Evolutionary conservation across 2,329 filamentous ascomycete genomes (phyloP), one percentile per base, ranked within the genome.

Genomic region (Moelleriella libera): DNA sequence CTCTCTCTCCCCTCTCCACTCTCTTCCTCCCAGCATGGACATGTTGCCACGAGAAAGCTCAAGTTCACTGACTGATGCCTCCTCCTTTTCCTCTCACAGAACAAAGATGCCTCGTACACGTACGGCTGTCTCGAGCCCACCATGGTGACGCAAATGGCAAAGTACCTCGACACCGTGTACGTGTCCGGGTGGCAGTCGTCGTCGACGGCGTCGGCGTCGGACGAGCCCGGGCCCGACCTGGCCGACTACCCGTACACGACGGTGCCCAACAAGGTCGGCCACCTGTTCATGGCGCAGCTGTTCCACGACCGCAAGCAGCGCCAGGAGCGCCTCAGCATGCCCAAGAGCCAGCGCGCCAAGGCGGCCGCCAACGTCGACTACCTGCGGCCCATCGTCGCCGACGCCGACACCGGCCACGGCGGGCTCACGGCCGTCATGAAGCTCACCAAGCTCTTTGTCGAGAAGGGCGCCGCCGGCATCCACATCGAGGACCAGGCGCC

Each of bases 271-370:
- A 98, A 98, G 70, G 92, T 98, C 55, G 80, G 86, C 62, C 92
- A 98, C 63, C 80, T 98, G 46, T 98, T 94, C 80, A 89, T 94
- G 80, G 90, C 92, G 11, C 92, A 98, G 70, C 82, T 97, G 49
- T 98, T 98, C 83, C 92, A 98, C 71, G 92, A 98, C 76, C 86
- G 92, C 61, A 98, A 98, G 71, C 92, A 98, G 70, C 84, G 92
- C 54, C 88, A 97, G 67, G 92, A 97, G 68, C 88, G 92, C 50
- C 70, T 97, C 46, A 84, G 79, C 53, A 82, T 76, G 6, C 79
- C 88, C 30, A 84, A 84, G 62, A 71, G 75, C 29, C 75, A 88
- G 60, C 86, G 92, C 48, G 68, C 70, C 55, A 82, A 80, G 52
- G 69, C 21, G 21, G 21, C 92, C 45, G 71, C 83, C 51, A 92